phyloP scores from a whole-genome alignment of 352 stramenopile species.

The Phytophthora gonapodyides region DNA sequence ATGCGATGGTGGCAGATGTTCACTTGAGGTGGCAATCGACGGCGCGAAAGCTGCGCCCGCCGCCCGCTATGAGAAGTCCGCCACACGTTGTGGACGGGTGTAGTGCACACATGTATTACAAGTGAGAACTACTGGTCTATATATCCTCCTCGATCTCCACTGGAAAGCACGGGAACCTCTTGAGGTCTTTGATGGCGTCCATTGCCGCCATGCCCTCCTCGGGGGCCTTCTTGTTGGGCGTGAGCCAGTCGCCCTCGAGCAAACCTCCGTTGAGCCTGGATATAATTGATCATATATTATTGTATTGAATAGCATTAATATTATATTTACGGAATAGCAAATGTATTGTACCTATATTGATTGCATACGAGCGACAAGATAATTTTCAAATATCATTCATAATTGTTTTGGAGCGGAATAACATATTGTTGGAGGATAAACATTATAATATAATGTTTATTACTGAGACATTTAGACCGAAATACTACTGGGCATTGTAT shows the following conservation, averaged over 20 bases:
- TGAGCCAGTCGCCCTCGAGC: constrained; percentile 60
- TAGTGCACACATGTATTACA: not conserved
- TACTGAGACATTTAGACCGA: too few relatives aligned
- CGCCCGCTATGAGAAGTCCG: constrained; percentile 2
- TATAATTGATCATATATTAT: too few relatives aligned
- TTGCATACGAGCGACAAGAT: too few relatives aligned
- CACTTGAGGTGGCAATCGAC: constrained; percentile 4
- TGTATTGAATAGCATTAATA: too few relatives aligned
- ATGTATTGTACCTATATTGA: too few relatives aligned
- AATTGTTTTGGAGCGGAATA: too few relatives aligned
- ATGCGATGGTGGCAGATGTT: constrained; percentile 15
- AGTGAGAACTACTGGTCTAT: not conserved
- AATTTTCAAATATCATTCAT: too few relatives aligned
- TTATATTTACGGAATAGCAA: too few relatives aligned
- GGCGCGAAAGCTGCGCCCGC: constrained; percentile 9
- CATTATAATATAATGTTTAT: too few relatives aligned
- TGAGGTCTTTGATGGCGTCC: constrained; percentile 50
- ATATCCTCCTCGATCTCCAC: constrained; percentile 25
- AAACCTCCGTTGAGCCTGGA: constrained; percentile 59
- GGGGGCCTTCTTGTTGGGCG: constrained; percentile 54
- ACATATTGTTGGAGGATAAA: too few relatives aligned
- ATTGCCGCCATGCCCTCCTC: constrained; percentile 51
- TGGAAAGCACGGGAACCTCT: constrained; percentile 57
- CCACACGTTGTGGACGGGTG: not conserved
- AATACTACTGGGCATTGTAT: too few relatives aligned